Percentiles rank a stretch among this genome's conserved stretches.
Conservation (phyloP, 2,329 filamentous ascomycete species). For the Hymenoscyphus salicellus region DNA sequence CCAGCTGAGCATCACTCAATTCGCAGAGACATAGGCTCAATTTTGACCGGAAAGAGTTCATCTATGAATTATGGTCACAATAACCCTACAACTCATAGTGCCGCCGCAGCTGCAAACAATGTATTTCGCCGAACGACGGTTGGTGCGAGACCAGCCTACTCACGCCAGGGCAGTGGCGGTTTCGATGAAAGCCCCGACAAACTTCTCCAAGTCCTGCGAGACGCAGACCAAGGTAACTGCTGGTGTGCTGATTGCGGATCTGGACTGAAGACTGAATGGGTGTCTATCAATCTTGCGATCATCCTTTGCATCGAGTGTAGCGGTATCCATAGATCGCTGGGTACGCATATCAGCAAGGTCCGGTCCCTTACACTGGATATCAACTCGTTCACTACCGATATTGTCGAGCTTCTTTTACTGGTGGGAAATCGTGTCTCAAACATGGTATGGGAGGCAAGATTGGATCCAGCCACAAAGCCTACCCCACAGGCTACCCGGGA, state of each 20-base stretch:
- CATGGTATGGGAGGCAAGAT: conserved; percentile 88
- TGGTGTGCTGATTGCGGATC: conserved; percentile 95
- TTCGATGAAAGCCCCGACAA: conserved; percentile 82
- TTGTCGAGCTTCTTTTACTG: conserved; percentile 86
- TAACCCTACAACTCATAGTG: conserved; percentile 49
- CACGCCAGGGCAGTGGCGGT: conserved; percentile 65
- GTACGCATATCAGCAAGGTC: conserved; percentile 96
- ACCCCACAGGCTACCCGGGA: conserved; percentile 76
- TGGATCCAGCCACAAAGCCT: conserved; percentile 72
- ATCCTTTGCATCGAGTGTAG: conserved; percentile 97
- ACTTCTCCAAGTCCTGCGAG: conserved; percentile 80
- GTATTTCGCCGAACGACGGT: conserved; percentile 87
- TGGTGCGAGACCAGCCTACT: conserved; percentile 74
- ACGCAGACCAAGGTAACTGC: conserved; percentile 87
- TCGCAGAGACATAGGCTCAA: conserved; percentile 84
- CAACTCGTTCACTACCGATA: conserved; percentile 93
- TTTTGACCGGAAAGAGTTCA: conserved; percentile 87
- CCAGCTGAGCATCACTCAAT: conserved; percentile 49
- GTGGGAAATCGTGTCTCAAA: conserved; percentile 95
- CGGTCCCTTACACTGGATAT: conserved; percentile 93
- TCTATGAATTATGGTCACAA: conserved; percentile 53
- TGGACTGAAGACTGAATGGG: conserved; percentile 93
- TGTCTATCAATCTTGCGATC: conserved; percentile 95
- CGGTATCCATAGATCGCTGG: conserved; percentile 91
- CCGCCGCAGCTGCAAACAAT: conserved; percentile 44